Base-by-base conservation (phyloP, 805 yeast genomes). In the Cyberlindnera amylophila region DNA sequence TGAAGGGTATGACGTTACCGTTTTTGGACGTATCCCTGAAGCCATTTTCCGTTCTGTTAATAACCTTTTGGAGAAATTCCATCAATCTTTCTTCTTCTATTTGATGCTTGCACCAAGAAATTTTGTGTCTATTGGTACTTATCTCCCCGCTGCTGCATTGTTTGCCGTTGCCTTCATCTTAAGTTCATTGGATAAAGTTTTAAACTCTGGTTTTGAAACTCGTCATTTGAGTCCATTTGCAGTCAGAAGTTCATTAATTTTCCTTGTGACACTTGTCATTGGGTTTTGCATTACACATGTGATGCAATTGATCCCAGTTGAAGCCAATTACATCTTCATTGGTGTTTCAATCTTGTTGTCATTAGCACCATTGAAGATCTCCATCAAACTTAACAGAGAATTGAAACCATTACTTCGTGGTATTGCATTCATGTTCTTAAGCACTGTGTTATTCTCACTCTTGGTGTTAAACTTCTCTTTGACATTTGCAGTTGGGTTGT, bases 81-180 rank as follows among this genome's bases (percentile, higher is more conserved):
- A 93, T 64, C 99, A 93, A 64, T 87, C 96, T 1, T 93, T 89
- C 57, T 93, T 93, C 70, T 93, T 90, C 59, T 93, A 91, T 65
- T 71, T 91, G 51, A 61, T 93, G 65, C 63, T 93, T 38, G 77
- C 87, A 0, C 95, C 97, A 18, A 67, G 73, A 43, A 63, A 74
- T 44, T 93, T 93, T 67, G 96, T 93, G 14, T 87, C 96, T 5
- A 90, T 93, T 49, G 97, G 96, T 4, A 87, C 95, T 15, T 93
- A 91, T 59, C 67, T 93, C 39, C 98, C 98, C 1, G 71, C 91
- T 3, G 96, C 95, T 0, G 81, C 83, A 36, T 66, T 86, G 6
- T 63, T 85, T 4, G 84, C 93, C 1, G 72, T 77, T 4, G 64
- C 86, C 1, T 89, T 76, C 69, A 79, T 86, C 0, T 46, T 89